Evolutionary conservation across 768 basidiomycete species (phyloP).

Genomic region (Auricularia sp.): DNA sequence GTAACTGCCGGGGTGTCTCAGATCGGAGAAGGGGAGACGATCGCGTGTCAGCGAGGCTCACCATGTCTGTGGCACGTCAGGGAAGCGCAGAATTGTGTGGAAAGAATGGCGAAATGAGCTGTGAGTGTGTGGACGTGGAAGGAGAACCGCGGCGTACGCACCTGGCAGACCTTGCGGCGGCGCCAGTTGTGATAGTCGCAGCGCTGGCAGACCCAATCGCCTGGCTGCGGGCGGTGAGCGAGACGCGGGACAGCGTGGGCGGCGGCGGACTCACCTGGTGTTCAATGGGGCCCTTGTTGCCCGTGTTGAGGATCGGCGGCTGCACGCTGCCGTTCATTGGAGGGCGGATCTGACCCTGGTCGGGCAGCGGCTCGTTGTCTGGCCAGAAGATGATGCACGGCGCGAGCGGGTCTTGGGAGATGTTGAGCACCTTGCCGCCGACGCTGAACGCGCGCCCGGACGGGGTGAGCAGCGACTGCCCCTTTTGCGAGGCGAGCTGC

Average conservation of each 20-base stretch:
- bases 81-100: slow-evolving; percentile 6
- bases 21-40: slow-evolving; percentile 24
- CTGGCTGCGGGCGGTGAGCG: slow-evolving; percentile 5
- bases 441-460: slow-evolving; percentile 68
- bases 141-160: slow-evolving; percentile 68
- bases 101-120: neutral
- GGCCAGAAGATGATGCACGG: slow-evolving; percentile 89
- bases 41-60: slow-evolving; percentile 2
- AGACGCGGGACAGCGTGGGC: neutral
- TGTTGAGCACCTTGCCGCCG: slow-evolving; percentile 72
- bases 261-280: slow-evolving; percentile 33
- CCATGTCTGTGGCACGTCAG: neutral
- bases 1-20: neutral
- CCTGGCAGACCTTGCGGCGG: slow-evolving; percentile 81
- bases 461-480: slow-evolving; percentile 52
- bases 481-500: slow-evolving; percentile 22
- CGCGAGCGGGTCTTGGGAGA: slow-evolving; percentile 58
- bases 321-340: slow-evolving; percentile 23
- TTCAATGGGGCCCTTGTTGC: slow-evolving; percentile 79
- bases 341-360: slow-evolving; percentile 58
- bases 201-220: slow-evolving; percentile 71
- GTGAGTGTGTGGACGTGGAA: slow-evolving; percentile 7
- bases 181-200: slow-evolving; percentile 83
- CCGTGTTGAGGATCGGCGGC: slow-evolving; percentile 82
- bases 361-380: slow-evolving; percentile 77